These are phyloP conservation scores for Trametes cingulata DNA, from an alignment of 768 basidiomycete species.

Conservation along the genomic window DNA sequence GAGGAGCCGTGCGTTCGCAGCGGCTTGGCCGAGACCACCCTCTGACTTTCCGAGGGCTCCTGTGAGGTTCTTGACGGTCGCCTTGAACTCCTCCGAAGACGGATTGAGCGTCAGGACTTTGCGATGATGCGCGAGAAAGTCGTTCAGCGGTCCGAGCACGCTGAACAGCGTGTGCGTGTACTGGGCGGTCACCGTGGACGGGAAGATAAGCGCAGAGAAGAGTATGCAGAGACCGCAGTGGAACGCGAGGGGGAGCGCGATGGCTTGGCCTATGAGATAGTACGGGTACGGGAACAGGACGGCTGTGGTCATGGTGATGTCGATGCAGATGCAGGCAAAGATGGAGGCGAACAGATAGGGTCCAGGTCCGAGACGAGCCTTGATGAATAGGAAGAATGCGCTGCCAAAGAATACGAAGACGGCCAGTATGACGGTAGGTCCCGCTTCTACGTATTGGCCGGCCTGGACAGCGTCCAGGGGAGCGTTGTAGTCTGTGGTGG, in stretches of 20 bases:
- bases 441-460: conserved; percentile 59
- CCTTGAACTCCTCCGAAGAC: conserved; percentile 42
- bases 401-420: conserved; percentile 67
- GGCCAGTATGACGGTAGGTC: conserved; percentile 58
- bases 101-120: conserved; percentile 46
- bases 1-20: conserved; percentile 53
- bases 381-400: conserved; percentile 57
- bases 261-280: conserved; percentile 56
- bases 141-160: conserved; percentile 50
- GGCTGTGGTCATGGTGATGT: conserved; percentile 59
- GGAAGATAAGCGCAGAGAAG: conserved; percentile 58
- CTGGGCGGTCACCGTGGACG: conserved; percentile 57
- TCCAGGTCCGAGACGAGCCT: conserved; percentile 60
- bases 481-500: conserved; percentile 40
- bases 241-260: conserved; percentile 59
- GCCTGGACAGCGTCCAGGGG: conserved; percentile 41
- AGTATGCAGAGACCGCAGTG: conserved; percentile 59
- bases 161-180: conserved; percentile 53
- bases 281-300: conserved; percentile 65
- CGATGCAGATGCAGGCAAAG: conserved; percentile 62
- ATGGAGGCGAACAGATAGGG: conserved; percentile 59
- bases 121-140: conserved; percentile 48
- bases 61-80: conserved; percentile 37
- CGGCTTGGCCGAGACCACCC: conserved; percentile 50
- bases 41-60: conserved; percentile 43